These are phyloP conservation scores for Lactuca sativa DNA, from an alignment of 129 eudicot genomes.

Conservation along the genomic window DNA sequence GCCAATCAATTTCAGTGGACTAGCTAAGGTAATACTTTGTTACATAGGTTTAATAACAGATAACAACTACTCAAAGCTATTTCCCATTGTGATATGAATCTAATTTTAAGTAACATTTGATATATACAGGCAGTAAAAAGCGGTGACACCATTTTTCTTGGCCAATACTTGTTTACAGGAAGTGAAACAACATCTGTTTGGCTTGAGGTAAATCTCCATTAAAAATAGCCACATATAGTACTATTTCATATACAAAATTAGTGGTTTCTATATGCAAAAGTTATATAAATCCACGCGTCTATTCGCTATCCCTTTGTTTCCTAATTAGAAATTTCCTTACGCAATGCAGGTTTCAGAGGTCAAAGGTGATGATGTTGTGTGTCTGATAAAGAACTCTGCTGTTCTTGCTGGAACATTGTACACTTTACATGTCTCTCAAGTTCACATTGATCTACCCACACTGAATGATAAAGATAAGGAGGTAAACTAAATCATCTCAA, in stretches of 20 bases:
- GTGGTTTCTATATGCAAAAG: neutral
- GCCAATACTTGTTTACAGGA: constrained; percentile 90
- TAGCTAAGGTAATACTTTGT: constrained; percentile 57
- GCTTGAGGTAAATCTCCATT: constrained; percentile 81
- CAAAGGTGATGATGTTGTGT: constrained; percentile 79
- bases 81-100: neutral
- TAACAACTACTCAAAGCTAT: too few relatives aligned
- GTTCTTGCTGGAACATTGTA: constrained; percentile 72
- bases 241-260: neutral
- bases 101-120: constrained; percentile 10
- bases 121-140: constrained; percentile 73
- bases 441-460: constrained; percentile 81
- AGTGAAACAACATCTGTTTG: constrained; percentile 88
- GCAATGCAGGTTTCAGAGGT: constrained; percentile 70
- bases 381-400: constrained; percentile 83
- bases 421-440: constrained; percentile 83
- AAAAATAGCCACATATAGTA: neutral
- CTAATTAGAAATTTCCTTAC: neutral
- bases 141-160: constrained; percentile 89
- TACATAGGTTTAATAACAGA: neutral
- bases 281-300: neutral
- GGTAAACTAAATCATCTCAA: constrained; percentile 33
- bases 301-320: neutral
- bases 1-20: constrained; percentile 72
- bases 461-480: constrained; percentile 85